Evolutionary conservation across 1,139 yeast genomes (phyloP).

Genomic region (Meyerozyma smithsonii): DNA sequence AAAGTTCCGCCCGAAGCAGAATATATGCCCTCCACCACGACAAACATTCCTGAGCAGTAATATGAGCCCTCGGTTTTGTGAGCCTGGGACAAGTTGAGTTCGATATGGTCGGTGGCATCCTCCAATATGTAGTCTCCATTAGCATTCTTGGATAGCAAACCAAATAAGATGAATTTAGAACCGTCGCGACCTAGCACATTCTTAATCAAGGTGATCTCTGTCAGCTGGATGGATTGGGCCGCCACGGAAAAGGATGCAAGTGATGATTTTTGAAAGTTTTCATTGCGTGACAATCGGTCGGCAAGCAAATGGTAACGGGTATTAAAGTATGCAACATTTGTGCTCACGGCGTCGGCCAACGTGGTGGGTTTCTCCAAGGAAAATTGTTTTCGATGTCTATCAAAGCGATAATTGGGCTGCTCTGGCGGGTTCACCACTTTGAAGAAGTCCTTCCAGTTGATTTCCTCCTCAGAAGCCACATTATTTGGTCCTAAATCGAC

Average conservation of each 20-base stretch:
- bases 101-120: constrained; percentile 77
- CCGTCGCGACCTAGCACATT: constrained; percentile 85
- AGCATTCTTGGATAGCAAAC: constrained; percentile 59
- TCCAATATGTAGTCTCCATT: constrained; percentile 73
- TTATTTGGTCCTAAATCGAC: constrained; percentile 19
- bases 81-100: constrained; percentile 63
- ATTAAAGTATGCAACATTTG: constrained; percentile 25
- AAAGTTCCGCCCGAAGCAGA: constrained; percentile 52
- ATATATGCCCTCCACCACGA: constrained; percentile 82
- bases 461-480: constrained; percentile 17
- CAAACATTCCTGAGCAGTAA: constrained; percentile 74
- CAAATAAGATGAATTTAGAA: constrained; percentile 69
- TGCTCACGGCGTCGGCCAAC: constrained; percentile 7
- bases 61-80: constrained; percentile 64
- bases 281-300: constrained; percentile 75
- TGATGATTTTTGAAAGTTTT: constrained; percentile 56
- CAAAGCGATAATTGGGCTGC: constrained; percentile 66
- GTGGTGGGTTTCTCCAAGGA: constrained; percentile 22
- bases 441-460: constrained; percentile 73
- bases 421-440: constrained; percentile 58
- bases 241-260: constrained; percentile 32
- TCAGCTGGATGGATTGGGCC: constrained; percentile 12
- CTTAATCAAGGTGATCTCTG: constrained; percentile 68
- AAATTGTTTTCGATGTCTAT: constrained; percentile 62
- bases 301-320: constrained; percentile 54